A percentile compares a stretch with the other conserved stretches of the same genome.
Evolutionary conservation across 2,329 filamentous ascomycete species (phyloP).

Genomic region (Trichoderma aggressivum): DNA sequence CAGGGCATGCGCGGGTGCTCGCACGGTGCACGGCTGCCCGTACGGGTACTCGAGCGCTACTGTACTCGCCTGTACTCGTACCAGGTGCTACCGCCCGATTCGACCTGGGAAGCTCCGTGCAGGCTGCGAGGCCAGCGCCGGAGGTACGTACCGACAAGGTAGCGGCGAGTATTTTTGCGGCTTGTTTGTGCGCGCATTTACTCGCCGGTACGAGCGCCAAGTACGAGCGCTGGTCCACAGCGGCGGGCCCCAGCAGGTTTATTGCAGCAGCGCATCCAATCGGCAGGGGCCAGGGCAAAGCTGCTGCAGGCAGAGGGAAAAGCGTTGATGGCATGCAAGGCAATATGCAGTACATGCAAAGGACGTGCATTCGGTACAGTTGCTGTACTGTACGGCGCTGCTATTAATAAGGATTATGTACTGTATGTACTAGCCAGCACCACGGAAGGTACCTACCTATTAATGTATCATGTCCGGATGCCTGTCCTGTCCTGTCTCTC

Average conservation of each 20-base stretch:
- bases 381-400: background rate
- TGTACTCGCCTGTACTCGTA: background rate
- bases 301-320: background rate
- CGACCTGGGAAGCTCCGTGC: background rate
- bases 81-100: background rate
- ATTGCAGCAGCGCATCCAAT: background rate
- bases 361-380: background rate
- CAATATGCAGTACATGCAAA: background rate
- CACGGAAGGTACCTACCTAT: too few relatives aligned
- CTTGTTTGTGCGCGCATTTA: background rate
- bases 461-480: background rate
- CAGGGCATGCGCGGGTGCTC: background rate
- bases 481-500: background rate
- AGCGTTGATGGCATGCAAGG: background rate
- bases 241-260: constrained; percentile 13
- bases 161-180: background rate
- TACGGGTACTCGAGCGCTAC: background rate
- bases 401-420: background rate
- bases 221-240: background rate
- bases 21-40: constrained; percentile 2
- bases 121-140: background rate
- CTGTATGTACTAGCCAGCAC: background rate
- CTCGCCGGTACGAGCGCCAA: background rate
- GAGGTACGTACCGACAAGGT: background rate
- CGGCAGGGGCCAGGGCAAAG: constrained; percentile 14